Evolutionary conservation across 2,329 filamentous ascomycete genomes (phyloP), one percentile per base, ranked within the genome.

Genomic region (Ophioceras dolichostomum): DNA sequence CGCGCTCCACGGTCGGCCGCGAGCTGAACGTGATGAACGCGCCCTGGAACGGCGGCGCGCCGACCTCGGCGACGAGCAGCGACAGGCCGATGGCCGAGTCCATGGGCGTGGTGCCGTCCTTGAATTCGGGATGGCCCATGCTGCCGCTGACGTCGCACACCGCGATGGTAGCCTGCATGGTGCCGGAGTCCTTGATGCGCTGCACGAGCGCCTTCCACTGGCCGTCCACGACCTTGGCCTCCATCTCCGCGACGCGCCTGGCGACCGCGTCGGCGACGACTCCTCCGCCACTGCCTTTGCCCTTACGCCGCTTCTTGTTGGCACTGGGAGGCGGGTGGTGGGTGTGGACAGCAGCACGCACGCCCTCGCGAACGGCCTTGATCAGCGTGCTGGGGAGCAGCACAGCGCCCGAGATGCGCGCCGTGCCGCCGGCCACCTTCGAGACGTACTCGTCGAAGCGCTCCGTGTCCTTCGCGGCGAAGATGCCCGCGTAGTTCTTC

Each of bases 151-250:
- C 68, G 40, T 78, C 73, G 41, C 68, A 74, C 9, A 77, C 60
- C 1, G 72, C 71, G 24, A 77, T 70, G 40, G 64, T 62, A 13
- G 63, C 66, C 13, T 65, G 55, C 7, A 78, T 54, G 0, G 57
- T 64, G 3, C 73, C 73, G 3, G 64, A 68, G 41, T 75, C 67
- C 34, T 62, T 67, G 49, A 76, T 65, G 2, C 72, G 64, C 49
- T 72, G 58, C n/a, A 77, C 69, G 0, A 77, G 56, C 0, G 65
- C 56, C 8, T 67, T 68, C 73, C 73, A 77, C 47, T 77, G 72
- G 0, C 58, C 62, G 38, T 71, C 58, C 3, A 61, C 26, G 3
- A 66, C 57, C 37, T 64, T 60, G 20, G 36, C 20, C 18, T 57
- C 42, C 2, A 68, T 49, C 5, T 50, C 41, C 0, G 33, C 31